Conservation (phyloP, 1,284 basidiomycete genomes). For the Sporisorium sorghi region DNA sequence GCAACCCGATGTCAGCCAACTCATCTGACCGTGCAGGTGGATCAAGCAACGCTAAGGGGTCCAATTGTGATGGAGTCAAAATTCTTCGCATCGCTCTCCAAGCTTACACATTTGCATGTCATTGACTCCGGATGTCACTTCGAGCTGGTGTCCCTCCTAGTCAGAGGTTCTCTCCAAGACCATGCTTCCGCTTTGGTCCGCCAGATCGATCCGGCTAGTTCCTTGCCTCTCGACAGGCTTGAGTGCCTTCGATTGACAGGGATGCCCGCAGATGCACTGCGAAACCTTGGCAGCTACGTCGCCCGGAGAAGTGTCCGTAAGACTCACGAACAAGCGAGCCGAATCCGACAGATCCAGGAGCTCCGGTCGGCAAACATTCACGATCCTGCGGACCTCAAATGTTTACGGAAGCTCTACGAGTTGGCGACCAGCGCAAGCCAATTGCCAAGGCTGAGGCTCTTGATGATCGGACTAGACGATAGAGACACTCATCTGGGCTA, state of each 20-base stretch:
- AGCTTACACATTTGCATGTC: not conserved
- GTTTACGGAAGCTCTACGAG: not conserved
- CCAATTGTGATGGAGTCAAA: not conserved
- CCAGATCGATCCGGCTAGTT: not conserved
- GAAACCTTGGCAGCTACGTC: not conserved
- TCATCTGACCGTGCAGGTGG: not conserved
- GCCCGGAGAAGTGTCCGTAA: not conserved
- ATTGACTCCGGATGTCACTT: not conserved
- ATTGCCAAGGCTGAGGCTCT: constrained; percentile 5
- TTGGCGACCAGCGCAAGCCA: not conserved
- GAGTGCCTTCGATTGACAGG: not conserved
- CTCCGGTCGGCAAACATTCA: too few species aligned
- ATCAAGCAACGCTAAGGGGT: not conserved
- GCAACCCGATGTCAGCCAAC: not conserved
- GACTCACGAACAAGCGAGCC: too few species aligned
- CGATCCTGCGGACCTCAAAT: not conserved
- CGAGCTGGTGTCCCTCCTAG: not conserved
- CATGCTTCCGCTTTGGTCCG: not conserved
- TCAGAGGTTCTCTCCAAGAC: not conserved
- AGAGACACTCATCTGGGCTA: not conserved
- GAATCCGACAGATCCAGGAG: too few species aligned
- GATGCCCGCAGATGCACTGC: not conserved
- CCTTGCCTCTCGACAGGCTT: not conserved
- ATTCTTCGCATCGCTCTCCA: not conserved
- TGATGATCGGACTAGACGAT: constrained; percentile 8